Evolutionary conservation across 768 basidiomycete genomes (phyloP), one percentile per base, ranked within the genome.

Genomic region (Collybia sordida): DNA sequence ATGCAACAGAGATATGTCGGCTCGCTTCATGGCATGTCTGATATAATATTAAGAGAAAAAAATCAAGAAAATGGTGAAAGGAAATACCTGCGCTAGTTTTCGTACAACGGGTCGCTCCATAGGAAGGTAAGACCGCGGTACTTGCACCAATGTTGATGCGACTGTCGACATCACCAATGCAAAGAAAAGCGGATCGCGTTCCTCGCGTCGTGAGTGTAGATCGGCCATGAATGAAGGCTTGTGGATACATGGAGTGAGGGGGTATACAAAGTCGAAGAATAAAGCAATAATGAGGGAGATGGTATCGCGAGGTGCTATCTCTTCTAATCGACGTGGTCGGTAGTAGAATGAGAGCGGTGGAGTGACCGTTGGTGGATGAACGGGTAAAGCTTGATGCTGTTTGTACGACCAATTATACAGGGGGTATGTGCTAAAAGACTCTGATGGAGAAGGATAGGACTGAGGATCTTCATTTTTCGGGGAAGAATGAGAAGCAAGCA

Each of bases 251-350:
- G 93, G 93, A 7, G 90, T 95, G 25, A 96, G 77, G 7, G 90
- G 88, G 66, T 93, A 93, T 42, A 95, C 90, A 63, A 91, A 96
- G 65, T 95, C 93, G 64, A 95, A 96, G 72, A 93, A 97, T 11
- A 95, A 80, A 34, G 86, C 79, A 54, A 94, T 85, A 57, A 96
- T 88, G 51, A 90, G 81, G 35, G 82, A 81, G 42, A 94, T 85
- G 4, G 86, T 88, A 50, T 90, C 86, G 46, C 90, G 78, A 17
- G 90, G 88, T 8, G 91, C 88, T 46, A 94, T 81, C 52, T 89
- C 85, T 61, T 93, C 89, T 40, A 96, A 72, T 27, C 88, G 77
- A 60, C 85, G 86, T 1, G 86, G 79, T n/a, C 85, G 80, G 61
- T 84, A 86, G 63, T 85, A 86, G 61, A 80, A 81, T 0, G 85